A percentile compares a stretch with the other conserved stretches of the same genome.
phyloP scores from a whole-genome alignment of 805 yeast genomes.

The Ogataea nonfermentans region DNA sequence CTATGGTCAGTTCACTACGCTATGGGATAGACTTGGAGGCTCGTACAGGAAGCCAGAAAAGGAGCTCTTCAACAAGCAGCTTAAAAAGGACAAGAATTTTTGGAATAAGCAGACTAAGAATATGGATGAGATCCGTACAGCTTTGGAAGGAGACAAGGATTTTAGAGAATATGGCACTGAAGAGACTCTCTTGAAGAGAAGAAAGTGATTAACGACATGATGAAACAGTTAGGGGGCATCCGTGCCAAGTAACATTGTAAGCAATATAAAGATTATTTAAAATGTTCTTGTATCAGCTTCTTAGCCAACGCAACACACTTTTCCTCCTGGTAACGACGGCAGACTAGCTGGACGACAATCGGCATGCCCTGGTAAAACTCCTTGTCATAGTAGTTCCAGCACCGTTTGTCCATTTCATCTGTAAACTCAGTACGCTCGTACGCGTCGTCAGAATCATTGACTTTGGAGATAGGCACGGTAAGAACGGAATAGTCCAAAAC shows the following conservation, averaged over 20 bases:
- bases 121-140: constrained; percentile 76
- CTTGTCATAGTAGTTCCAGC: constrained; percentile 44
- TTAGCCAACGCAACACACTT: constrained; percentile 43
- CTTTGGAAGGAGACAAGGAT: constrained; percentile 78
- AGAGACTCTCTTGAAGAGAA: constrained; percentile 33
- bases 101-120: constrained; percentile 70
- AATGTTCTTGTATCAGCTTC: constrained; percentile 5
- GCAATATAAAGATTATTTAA: neutral
- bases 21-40: constrained; percentile 96
- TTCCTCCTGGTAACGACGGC: constrained; percentile 59
- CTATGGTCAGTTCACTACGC: constrained; percentile 96
- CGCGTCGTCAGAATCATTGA: constrained; percentile 37
- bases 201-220: constrained; percentile 10
- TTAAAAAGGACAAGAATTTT: constrained; percentile 54
- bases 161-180: constrained; percentile 69
- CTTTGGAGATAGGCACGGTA: constrained; percentile 44
- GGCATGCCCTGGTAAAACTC: constrained; percentile 51
- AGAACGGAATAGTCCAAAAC: constrained; percentile 49
- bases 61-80: constrained; percentile 68
- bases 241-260: neutral
- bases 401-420: constrained; percentile 36
- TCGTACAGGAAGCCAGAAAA: constrained; percentile 91
- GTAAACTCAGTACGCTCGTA: constrained; percentile 30
- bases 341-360: constrained; percentile 53
- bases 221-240: constrained; percentile 2